phyloP scores from a whole-genome alignment of 345 rosid genomes.

The Eucalyptus pauciflora region DNA sequence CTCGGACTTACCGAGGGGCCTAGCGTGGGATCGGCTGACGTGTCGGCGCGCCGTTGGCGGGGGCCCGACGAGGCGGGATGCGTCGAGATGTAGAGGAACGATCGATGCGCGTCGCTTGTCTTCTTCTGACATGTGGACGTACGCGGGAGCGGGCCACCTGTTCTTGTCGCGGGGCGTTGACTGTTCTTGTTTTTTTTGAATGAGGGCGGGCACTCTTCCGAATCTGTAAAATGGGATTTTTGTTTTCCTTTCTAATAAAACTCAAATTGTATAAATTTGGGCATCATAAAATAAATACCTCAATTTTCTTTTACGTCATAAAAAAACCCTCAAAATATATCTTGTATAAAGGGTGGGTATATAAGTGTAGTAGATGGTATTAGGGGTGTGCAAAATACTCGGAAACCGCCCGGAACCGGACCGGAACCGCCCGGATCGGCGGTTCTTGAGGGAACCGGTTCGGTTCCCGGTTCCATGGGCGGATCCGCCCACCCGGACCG shows the following conservation, averaged over 20 bases:
- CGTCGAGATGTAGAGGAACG: background rate
- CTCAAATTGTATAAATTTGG: too few species aligned
- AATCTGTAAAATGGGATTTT: background rate
- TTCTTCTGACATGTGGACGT: background rate
- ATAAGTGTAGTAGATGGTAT: too few species aligned
- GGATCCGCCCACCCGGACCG: too few species aligned
- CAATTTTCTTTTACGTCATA: accelerated
- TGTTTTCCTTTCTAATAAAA: background rate
- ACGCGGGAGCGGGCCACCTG: background rate
- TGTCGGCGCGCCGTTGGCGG: background rate
- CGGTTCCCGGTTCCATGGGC: too few species aligned
- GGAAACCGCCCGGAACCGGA: too few species aligned
- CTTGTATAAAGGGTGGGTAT: accelerated
- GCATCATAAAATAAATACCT: too few species aligned
- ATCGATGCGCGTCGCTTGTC: background rate
- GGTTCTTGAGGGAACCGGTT: too few species aligned
- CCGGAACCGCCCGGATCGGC: too few species aligned
- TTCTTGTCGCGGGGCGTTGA: background rate
- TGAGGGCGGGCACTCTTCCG: background rate
- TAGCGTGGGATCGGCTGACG: background rate
- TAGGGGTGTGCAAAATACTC: too few species aligned
- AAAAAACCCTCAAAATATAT: background rate
- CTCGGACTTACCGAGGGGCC: background rate
- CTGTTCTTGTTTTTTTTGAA: background rate
- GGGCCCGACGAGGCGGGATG: background rate